Conservation (phyloP, 345 rosid genomes). For the Euphorbia tirucalli region DNA sequence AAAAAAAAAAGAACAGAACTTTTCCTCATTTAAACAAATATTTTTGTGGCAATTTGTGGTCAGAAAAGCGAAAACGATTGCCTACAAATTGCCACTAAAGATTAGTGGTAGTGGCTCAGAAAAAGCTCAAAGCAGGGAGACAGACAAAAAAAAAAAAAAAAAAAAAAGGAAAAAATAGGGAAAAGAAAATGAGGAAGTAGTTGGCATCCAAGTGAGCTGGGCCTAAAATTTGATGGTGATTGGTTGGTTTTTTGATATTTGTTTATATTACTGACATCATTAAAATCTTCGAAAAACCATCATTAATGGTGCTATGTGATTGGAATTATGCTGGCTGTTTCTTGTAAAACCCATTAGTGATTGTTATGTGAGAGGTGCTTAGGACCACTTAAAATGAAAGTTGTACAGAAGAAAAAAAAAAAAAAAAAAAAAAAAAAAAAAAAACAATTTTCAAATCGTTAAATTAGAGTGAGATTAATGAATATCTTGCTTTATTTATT, state of each 20-base stretch:
- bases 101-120: background rate
- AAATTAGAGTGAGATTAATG: background rate
- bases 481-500: background rate
- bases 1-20: background rate
- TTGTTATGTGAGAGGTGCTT: constrained; percentile 1
- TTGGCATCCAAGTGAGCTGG: constrained; percentile 22
- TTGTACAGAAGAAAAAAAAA: constrained; percentile 26
- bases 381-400: constrained; percentile 6
- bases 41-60: background rate
- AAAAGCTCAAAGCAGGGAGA: background rate
- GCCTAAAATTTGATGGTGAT: constrained; percentile 12
- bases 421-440: too few species aligned
- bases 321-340: constrained; percentile 14
- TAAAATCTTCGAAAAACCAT: constrained; percentile 10
- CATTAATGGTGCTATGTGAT: constrained; percentile 17
- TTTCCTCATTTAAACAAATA: background rate
- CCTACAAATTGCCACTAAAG: constrained; percentile 11
- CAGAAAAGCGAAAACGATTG: constrained; percentile 3
- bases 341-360: constrained; percentile 15
- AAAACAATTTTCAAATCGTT: constrained; percentile 6
- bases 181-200: constrained; percentile 2
- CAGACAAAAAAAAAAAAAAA: background rate
- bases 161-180: too few species aligned
- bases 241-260: constrained; percentile 17
- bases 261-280: constrained; percentile 14